Evolutionary conservation across 106 monocot species (phyloP).

Genomic region (Gastrodia elata): DNA sequence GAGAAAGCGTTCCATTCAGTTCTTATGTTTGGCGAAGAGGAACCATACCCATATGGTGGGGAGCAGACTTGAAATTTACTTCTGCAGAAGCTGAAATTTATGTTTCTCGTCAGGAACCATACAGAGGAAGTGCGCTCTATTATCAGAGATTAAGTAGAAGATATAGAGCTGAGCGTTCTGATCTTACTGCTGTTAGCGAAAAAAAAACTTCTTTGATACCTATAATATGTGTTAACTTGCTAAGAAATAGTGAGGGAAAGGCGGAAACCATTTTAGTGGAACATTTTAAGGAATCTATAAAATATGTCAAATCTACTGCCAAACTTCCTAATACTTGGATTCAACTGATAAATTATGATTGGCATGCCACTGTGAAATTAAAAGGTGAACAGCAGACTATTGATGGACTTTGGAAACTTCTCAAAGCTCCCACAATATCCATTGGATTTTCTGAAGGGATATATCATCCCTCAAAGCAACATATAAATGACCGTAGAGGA

Average conservation of each 20-base stretch:
- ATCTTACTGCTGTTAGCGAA: slow-evolving; percentile 33
- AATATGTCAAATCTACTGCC: slow-evolving; percentile 44
- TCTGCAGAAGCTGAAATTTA: slow-evolving; percentile 96
- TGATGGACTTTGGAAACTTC: slow-evolving; percentile 80
- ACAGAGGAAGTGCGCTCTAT: slow-evolving; percentile 69
- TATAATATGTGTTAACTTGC: slow-evolving; percentile 88
- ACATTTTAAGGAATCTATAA: slow-evolving; percentile 70
- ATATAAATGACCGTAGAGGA: slow-evolving; percentile 50
- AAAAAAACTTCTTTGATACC: slow-evolving; percentile 71
- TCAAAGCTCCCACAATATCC: slow-evolving; percentile 64
- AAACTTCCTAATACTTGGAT: slow-evolving; percentile 61
- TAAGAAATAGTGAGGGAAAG: slow-evolving; percentile 73
- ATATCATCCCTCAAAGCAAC: slow-evolving; percentile 41
- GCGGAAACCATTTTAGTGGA: slow-evolving; percentile 78
- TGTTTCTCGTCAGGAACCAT: slow-evolving; percentile 83
- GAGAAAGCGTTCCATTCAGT: slow-evolving; percentile 56
- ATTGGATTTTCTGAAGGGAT: slow-evolving; percentile 85
- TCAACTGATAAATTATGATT: slow-evolving; percentile 94
- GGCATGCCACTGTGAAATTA: slow-evolving; percentile 85
- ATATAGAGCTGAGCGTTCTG: slow-evolving; percentile 48
- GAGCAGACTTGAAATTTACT: slow-evolving; percentile 81
- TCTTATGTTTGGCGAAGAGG: slow-evolving; percentile 92
- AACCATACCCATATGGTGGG: slow-evolving; percentile 99
- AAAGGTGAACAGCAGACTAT: slow-evolving; percentile 86
- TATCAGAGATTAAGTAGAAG: slow-evolving; percentile 82